Base-by-base conservation (phyloP, 2,329 filamentous ascomycete genomes). In the Septoria petroselini region DNA sequence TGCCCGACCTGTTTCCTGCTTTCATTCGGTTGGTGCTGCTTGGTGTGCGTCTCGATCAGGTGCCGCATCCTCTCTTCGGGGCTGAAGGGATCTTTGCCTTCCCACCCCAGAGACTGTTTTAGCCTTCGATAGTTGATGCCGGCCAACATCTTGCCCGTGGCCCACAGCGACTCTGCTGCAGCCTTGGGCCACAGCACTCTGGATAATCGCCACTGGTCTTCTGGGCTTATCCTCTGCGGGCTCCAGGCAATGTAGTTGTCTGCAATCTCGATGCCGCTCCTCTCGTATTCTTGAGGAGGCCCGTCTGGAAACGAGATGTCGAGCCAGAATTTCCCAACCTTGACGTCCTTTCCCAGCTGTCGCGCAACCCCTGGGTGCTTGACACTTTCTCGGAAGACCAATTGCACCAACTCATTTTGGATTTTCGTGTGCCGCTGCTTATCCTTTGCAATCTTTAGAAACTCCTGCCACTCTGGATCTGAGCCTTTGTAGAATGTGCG, bases 401-500 rank as follows among this genome's bases (percentile, higher is more conserved):
- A 48, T 12, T 61, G 52, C 3, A 69, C 65, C 12, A 76, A 62
- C 48, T 73, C 68, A 11, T 63, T 65, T 63, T 70, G 67, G 48
- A 76, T 68, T 34, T 66, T 68, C 31, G 68, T 62, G 14, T 71
- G 62, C 48, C 69, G 64, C 23, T 66, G 41, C 19, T 64, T 63
- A 57, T 79, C 72, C n/a, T 65, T 68, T 5, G 72, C 66, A 12
- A 78, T 56, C 42, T 70, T 71, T 38, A 70, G 62, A 48, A 76
- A 78, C 45, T 73, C 73, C 58, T 76, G 71, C 76, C 75, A 78
- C 55, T 78, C 76, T 2, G 75, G 74, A 66, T 78, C 76, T n/a
- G 70, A 72, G 18, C 72, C 73, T 58, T 69, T 73, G 64, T 76
- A 78, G 50, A 65, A 76, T 3, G 64, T 68, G 29, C 63, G 59